phyloP scores from a whole-genome alignment of 2,329 filamentous ascomycete genomes.

The Corynespora cassiicola region DNA sequence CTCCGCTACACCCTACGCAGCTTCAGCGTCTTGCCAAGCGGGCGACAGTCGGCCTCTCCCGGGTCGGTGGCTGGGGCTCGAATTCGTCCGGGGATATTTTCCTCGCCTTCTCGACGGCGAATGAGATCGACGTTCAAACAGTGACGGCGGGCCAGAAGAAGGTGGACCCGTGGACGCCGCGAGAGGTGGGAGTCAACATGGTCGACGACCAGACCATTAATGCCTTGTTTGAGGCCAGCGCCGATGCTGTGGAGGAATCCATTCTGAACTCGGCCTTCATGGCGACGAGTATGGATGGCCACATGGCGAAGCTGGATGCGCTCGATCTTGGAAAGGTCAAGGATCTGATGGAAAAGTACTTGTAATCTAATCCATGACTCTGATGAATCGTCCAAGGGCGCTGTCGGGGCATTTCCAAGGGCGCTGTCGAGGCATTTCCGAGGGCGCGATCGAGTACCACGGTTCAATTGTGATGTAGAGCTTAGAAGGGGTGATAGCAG shows the following conservation, averaged over 20 bases:
- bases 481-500: too few relatives aligned
- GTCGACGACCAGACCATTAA: conserved; percentile 68
- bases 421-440: too few relatives aligned
- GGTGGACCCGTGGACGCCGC: conserved; percentile 43
- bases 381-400: too few relatives aligned
- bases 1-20: conserved; percentile 64
- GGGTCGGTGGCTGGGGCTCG: conserved; percentile 66
- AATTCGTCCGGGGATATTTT: conserved; percentile 73
- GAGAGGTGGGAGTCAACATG: conserved; percentile 55
- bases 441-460: too few relatives aligned
- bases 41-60: conserved; percentile 66
- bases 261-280: conserved; percentile 70
- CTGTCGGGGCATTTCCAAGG: too few relatives aligned
- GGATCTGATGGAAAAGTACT: conserved; percentile 43
- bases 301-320: conserved; percentile 52
- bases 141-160: conserved; percentile 24
- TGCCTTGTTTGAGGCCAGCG: conserved; percentile 65
- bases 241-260: conserved; percentile 69
- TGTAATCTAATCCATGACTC: too few relatives aligned
- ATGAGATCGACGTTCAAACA: conserved; percentile 55
- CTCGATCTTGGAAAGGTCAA: conserved; percentile 42
- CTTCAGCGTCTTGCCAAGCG: conserved; percentile 65
- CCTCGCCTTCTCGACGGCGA: conserved; percentile 70
- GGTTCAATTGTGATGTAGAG: too few relatives aligned
- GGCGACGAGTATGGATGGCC: conserved; percentile 65